A percentile compares a stretch with the other conserved stretches of the same genome.
Evolutionary conservation across 2,329 filamentous ascomycete genomes (phyloP).

Genomic region (Pyrenophora tritici-repentis): DNA sequence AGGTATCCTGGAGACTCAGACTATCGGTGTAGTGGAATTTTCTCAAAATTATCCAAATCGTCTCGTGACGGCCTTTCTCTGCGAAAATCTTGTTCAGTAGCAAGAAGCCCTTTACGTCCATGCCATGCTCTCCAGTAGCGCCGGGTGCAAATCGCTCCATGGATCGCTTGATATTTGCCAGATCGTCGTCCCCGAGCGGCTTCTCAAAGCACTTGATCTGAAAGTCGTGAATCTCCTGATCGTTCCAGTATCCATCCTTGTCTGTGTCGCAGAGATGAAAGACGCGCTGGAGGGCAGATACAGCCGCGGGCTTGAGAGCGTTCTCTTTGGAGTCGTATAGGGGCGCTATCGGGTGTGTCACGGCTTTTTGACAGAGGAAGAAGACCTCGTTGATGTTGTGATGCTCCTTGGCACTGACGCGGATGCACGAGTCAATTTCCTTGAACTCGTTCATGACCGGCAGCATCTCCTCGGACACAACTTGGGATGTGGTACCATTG

Average conservation of each 20-base stretch:
- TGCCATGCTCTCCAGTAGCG: constrained; percentile 65
- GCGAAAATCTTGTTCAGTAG: constrained; percentile 94
- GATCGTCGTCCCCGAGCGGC: constrained; percentile 76
- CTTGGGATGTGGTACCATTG: constrained; percentile 76
- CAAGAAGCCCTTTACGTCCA: constrained; percentile 82
- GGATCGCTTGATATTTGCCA: constrained; percentile 88
- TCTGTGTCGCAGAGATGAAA: constrained; percentile 98
- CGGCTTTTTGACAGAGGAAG: constrained; percentile 96
- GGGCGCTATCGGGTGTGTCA: constrained; percentile 94
- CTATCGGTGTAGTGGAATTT: constrained; percentile 97
- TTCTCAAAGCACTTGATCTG: constrained; percentile 93
- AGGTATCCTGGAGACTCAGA: constrained; percentile 85
- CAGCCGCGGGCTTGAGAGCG: constrained; percentile 83
- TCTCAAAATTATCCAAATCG: constrained; percentile 94
- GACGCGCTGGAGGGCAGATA: constrained; percentile 83
- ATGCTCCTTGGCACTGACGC: constrained; percentile 88
- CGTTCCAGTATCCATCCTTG: constrained; percentile 89
- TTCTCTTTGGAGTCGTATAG: constrained; percentile 94
- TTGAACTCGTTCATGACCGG: constrained; percentile 98
- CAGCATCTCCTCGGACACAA: constrained; percentile 95
- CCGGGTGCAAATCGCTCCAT: constrained; percentile 72
- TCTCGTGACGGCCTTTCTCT: constrained; percentile 96
- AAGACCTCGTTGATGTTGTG: constrained; percentile 94
- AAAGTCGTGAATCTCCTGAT: constrained; percentile 88
- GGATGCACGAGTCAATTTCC: constrained; percentile 97